These are phyloP conservation scores for Arthroderma uncinatum DNA, from an alignment of 2,329 filamentous ascomycete species.

Conservation along the genomic window DNA sequence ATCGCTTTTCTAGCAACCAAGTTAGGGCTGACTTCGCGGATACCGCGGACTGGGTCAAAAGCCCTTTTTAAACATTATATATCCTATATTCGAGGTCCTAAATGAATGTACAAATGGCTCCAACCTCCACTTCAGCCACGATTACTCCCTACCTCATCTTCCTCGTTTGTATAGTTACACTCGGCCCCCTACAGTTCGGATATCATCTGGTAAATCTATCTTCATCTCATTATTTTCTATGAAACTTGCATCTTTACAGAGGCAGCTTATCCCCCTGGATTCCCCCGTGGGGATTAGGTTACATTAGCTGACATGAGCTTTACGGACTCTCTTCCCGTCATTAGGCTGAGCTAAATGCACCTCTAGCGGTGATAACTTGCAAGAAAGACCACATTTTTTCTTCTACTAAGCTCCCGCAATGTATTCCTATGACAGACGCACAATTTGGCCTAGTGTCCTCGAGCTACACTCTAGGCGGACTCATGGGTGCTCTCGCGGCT, in stretches of 20 bases:
- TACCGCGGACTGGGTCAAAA: not conserved
- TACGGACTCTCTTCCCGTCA: too few relatives aligned
- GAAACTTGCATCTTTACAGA: not conserved
- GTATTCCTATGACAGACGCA: conserved; percentile 74
- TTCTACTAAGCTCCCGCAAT: conserved; percentile 45
- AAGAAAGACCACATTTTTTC: conserved; percentile 46
- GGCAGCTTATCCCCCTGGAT: not conserved
- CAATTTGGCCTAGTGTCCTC: conserved; percentile 80
- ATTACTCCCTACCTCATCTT: conserved; percentile 69
- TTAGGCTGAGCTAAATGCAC: conserved; percentile 87
- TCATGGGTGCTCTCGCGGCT: conserved; percentile 68
- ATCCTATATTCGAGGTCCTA: not conserved
- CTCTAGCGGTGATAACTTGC: conserved; percentile 87
- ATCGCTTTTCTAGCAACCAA: not conserved
- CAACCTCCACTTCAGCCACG: not conserved
- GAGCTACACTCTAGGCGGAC: conserved; percentile 79
- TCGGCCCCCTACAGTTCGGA: conserved; percentile 87
- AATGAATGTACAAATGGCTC: not conserved
- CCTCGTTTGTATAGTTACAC: conserved; percentile 61
- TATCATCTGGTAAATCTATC: conserved; percentile 65
- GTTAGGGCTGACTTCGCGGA: not conserved
- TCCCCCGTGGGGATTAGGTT: not conserved
- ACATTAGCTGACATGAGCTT: not conserved
- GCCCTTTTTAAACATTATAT: not conserved
- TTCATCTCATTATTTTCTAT: not conserved